phyloP scores from a whole-genome alignment of 371 early-diverging fungal genomes.

The Rhizopus arrhizus region DNA sequence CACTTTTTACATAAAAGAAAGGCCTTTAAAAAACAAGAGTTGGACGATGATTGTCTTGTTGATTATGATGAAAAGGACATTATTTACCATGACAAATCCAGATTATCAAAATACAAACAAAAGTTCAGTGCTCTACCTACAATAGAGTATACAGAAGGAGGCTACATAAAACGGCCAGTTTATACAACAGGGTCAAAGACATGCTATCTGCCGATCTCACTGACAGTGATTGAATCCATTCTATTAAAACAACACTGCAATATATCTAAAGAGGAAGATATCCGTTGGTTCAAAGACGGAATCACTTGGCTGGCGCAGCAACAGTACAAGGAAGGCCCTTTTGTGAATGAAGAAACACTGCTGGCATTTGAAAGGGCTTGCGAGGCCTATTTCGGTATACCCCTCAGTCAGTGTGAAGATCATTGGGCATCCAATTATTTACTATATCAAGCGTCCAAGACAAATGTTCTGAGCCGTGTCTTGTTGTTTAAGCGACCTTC shows the following conservation, averaged over 20 bases:
- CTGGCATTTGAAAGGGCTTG: constrained; percentile 25
- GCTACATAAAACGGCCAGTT: constrained; percentile 15
- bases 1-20: constrained; percentile 1
- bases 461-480: constrained; percentile 4
- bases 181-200: constrained; percentile 8
- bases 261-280: constrained; percentile 19
- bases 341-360: background rate
- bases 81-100: constrained; percentile 1
- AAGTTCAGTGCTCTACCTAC: background rate
- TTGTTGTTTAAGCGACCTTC: background rate
- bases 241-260: constrained; percentile 25
- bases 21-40: background rate
- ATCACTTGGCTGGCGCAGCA: constrained; percentile 27
- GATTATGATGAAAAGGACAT: constrained; percentile 20
- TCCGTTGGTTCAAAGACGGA: constrained; percentile 30
- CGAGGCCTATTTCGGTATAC: constrained; percentile 30
- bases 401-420: constrained; percentile 24
- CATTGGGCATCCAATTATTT: constrained; percentile 27
- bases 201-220: constrained; percentile 13
- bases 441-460: constrained; percentile 20
- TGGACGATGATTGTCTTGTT: constrained; percentile 16
- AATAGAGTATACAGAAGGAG: constrained; percentile 20
- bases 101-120: background rate
- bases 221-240: constrained; percentile 22
- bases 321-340: constrained; percentile 18